Base-by-base conservation (phyloP, 2,329 filamentous ascomycete species). In the Trichophyton schoenleinii region DNA sequence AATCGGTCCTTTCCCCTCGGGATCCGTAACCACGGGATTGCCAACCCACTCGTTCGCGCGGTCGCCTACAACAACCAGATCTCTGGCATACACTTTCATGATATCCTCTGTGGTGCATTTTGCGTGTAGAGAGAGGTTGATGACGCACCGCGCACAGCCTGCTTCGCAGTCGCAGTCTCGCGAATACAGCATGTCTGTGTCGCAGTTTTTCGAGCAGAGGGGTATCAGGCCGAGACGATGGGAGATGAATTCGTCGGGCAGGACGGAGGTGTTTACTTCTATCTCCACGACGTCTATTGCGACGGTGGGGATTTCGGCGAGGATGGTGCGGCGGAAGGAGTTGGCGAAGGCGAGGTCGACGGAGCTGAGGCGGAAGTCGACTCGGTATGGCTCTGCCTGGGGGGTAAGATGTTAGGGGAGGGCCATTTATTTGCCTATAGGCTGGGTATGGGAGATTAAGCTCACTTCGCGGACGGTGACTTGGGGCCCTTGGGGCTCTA, bases 81-180 rank as follows among this genome's bases (percentile, higher is more conserved):
- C 92, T 62, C 91, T 85, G 62, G 94, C 91, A 72, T 95, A 96
- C 8, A 99, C 90, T 70, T 89, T 90, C 86, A 99, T 94, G 63
- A 92, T 87, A 65, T 92, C 87, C 68, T 94, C 89, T 58, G 84
- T 83, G 2, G 85, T 91, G 75, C 91, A 96, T 71, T 88, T 87
- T 48, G 90, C 92, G 70, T 96, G 87, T 44, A 99, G 81, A 2
- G 83, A 87, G 31, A 99, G 83, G 25, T 85, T 87, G 58, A 97
- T 88, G 67, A 88, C 89, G 80, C 94, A 99, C 68, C 88, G 84
- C 66, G 95, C 88, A 79, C 94, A 99, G 78, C 91, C 90, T 69
- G 92, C 87, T 69, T 96, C 92, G 79, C 94, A 99, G 71, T 95
- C 90, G 79, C 94, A 99, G 76, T 97, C 92, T 70, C 92, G 88